Percentiles rank a stretch among this genome's conserved stretches.
phyloP scores from a whole-genome alignment of 2,329 filamentous ascomycete genomes.

The Aspergillus alliaceus region DNA sequence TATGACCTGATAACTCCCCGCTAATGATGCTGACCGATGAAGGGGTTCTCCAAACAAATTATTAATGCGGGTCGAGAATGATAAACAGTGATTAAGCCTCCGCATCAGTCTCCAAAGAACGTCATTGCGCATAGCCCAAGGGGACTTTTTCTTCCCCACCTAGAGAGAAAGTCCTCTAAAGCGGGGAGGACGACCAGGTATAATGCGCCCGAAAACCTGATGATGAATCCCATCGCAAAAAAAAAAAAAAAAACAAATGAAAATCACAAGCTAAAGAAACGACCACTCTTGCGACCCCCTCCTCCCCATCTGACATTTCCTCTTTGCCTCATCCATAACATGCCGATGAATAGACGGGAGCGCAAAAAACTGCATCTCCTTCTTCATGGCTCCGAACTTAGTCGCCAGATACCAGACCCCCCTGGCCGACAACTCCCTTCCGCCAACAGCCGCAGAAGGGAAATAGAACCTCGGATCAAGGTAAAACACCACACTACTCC shows the following conservation, averaged over 20 bases:
- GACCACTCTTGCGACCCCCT: constrained; percentile 7
- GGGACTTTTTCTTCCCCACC: too few species aligned
- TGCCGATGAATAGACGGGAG: constrained; percentile 25
- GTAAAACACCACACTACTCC: constrained; percentile 31
- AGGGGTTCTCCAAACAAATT: neutral
- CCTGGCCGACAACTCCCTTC: constrained; percentile 27
- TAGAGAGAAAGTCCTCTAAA: neutral
- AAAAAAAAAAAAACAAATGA: neutral
- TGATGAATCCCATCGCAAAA: neutral
- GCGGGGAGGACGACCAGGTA: neutral
- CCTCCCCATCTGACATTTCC: constrained; percentile 4
- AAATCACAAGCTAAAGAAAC: constrained; percentile 3
- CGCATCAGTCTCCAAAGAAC: constrained; percentile 8
- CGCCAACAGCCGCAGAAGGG: constrained; percentile 27
- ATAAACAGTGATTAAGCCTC: neutral
- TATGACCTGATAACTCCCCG: neutral
- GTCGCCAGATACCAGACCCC: constrained; percentile 33
- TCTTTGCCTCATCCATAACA: constrained; percentile 24
- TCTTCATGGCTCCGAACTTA: constrained; percentile 26
- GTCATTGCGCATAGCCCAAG: constrained; percentile 16
- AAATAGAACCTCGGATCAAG: constrained; percentile 37
- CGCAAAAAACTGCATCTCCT: constrained; percentile 34
- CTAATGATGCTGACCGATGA: neutral
- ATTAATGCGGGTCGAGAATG: neutral
- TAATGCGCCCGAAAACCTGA: neutral